Conservation (phyloP, 495 filamentous ascomycete species). For the Hypoxylon trugodes region DNA sequence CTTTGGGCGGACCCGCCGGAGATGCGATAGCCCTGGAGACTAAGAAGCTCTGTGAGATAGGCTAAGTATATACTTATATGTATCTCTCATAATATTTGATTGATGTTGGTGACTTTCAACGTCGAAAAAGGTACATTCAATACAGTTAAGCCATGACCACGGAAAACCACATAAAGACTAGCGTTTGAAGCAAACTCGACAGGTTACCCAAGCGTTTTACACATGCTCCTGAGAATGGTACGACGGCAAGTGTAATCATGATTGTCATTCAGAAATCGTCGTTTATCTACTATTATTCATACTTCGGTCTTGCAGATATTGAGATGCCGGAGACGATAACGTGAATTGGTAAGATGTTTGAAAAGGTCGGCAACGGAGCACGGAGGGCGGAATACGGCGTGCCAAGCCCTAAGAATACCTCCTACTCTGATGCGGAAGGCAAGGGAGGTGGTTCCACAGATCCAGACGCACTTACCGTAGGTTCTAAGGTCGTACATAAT, state of each 20-base stretch:
- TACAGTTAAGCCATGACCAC: constrained; percentile 7
- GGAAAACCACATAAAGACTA: constrained; percentile 28
- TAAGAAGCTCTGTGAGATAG: no score
- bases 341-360: neutral
- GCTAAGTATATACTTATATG: no score
- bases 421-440: constrained; percentile 26
- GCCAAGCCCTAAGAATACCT: constrained; percentile 22
- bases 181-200: constrained; percentile 30
- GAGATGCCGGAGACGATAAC: constrained; percentile 3
- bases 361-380: constrained; percentile 1
- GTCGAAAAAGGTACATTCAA: no score
- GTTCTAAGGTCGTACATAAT: no score
- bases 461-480: constrained; percentile 28
- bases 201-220: constrained; percentile 14
- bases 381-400: constrained; percentile 19
- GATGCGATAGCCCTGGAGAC: neutral
- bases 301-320: no score
- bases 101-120: no score
- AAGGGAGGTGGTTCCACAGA: constrained; percentile 15
- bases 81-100: no score
- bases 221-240: neutral
- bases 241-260: neutral
- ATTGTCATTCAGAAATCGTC: no score
- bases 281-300: no score
- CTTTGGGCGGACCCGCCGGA: neutral